Evolutionary conservation across 2,329 filamentous ascomycete species (phyloP).

Genomic region (Lachnellula cervina): DNA sequence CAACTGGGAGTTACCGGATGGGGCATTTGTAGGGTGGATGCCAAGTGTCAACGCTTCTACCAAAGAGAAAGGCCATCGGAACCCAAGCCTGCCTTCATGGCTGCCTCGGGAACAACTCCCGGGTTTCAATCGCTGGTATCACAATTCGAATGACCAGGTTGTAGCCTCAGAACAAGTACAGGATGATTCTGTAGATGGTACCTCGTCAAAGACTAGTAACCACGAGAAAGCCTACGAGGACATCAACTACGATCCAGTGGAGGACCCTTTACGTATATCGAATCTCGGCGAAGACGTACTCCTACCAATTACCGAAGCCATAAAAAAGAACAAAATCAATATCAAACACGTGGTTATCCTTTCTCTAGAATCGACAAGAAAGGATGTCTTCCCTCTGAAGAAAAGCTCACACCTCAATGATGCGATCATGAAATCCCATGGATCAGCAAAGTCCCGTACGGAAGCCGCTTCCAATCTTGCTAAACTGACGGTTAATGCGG

Average conservation of each 20-base stretch:
- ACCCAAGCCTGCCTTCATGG: constrained; percentile 27
- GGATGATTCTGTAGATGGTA: not conserved
- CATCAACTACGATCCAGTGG: constrained; percentile 30
- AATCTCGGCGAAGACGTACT: constrained; percentile 33
- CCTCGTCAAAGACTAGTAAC: not conserved
- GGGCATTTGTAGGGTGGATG: too few relatives aligned
- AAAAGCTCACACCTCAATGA: constrained; percentile 33
- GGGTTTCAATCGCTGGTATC: constrained; percentile 32
- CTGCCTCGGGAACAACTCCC: constrained; percentile 27
- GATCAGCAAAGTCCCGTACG: constrained; percentile 16
- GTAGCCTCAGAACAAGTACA: not conserved
- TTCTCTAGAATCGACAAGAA: constrained; percentile 37
- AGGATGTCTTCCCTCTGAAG: constrained; percentile 37
- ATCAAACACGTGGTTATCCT: constrained; percentile 37
- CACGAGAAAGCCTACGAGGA: not conserved
- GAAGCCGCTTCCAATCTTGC: constrained; percentile 28
- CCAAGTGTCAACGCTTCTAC: too few relatives aligned
- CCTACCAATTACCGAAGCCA: constrained; percentile 27
- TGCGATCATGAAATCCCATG: constrained; percentile 30
- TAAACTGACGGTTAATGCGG: constrained; percentile 29
- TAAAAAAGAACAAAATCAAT: constrained; percentile 28
- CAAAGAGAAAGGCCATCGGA: not conserved
- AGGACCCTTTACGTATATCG: constrained; percentile 35
- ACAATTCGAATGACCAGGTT: not conserved
- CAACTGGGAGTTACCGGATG: too few relatives aligned